These are phyloP conservation scores for Tympanopsis confertula DNA, from an alignment of 2,329 filamentous ascomycete species.

Conservation along the genomic window DNA sequence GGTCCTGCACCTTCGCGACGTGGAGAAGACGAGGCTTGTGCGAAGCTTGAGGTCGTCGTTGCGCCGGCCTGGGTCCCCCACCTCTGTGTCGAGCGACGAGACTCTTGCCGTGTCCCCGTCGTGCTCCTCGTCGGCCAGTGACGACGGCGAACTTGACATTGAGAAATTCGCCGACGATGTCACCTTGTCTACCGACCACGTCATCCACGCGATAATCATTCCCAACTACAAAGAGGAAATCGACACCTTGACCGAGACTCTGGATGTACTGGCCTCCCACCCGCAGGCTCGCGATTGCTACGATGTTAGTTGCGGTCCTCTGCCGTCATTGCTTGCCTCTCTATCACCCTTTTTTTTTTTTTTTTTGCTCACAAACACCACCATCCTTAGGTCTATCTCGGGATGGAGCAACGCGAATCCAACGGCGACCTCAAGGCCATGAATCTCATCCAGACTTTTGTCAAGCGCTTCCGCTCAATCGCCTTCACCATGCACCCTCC, in stretches of 20 bases:
- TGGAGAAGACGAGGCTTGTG: conserved; percentile 29
- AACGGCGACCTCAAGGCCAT: conserved; percentile 50
- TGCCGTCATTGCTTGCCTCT: not conserved
- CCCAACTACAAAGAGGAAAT: conserved; percentile 67
- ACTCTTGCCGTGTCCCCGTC: conserved; percentile 35
- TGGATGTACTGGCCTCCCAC: conserved; percentile 59
- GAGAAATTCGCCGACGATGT: conserved; percentile 33
- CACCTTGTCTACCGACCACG: conserved; percentile 24
- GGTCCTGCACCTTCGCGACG: conserved; percentile 34
- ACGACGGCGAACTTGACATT: conserved; percentile 36
- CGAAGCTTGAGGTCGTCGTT: conserved; percentile 32
- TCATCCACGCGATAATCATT: conserved; percentile 57
- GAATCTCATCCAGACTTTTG: conserved; percentile 48
- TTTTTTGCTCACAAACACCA: conserved; percentile 1
- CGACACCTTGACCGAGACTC: conserved; percentile 55
- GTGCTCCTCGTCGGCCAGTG: conserved; percentile 31
- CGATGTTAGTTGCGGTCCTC: conserved; percentile 42
- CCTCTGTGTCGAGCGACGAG: conserved; percentile 43
- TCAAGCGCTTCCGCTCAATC: conserved; percentile 54
- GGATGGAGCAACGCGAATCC: conserved; percentile 60
- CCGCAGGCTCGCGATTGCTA: conserved; percentile 51
- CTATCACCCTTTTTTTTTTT: not conserved
- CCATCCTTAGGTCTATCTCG: conserved; percentile 48
- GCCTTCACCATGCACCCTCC: conserved; percentile 57
- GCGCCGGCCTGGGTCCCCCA: conserved; percentile 37